Percentiles rank a stretch among this genome's conserved stretches.
These are phyloP conservation scores for Podaxis rugospora DNA, from an alignment of 768 basidiomycete species.

Conservation along the genomic window DNA sequence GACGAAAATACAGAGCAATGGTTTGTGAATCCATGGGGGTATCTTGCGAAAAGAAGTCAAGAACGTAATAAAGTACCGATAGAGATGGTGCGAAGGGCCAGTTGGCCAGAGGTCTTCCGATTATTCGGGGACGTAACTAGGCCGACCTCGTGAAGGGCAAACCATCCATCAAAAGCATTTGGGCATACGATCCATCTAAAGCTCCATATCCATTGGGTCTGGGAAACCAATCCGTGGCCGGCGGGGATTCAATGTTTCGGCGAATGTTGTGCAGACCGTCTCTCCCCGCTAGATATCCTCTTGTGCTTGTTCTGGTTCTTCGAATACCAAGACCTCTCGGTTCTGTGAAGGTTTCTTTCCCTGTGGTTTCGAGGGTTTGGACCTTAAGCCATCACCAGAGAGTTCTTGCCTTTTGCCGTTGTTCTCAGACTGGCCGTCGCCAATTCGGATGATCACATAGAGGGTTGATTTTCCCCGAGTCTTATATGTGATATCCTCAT, in stretches of 20 bases:
- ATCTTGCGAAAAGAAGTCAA: not conserved
- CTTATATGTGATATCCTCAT: conserved; percentile 61
- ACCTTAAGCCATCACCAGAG: conserved; percentile 6
- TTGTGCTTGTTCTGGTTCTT: conserved; percentile 31
- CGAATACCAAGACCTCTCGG: conserved; percentile 15
- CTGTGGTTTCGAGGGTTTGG: conserved; percentile 14
- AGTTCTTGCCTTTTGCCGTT: conserved; percentile 13
- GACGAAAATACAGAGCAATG: not conserved
- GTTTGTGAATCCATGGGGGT: not conserved
- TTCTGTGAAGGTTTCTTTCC: not conserved
- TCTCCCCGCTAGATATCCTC: conserved; percentile 8
- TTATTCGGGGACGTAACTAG: not conserved
- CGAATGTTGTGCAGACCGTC: not conserved
- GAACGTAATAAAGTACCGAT: not conserved
- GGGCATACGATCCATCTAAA: not conserved
- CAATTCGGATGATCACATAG: conserved; percentile 54
- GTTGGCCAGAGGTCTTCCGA: not conserved
- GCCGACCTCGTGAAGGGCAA: not conserved
- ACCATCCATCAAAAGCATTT: not conserved
- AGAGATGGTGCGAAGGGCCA: not conserved
- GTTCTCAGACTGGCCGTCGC: conserved; percentile 51
- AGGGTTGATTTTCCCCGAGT: conserved; percentile 71
- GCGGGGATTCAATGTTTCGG: not conserved
- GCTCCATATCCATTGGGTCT: not conserved
- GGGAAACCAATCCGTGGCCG: not conserved